These are phyloP conservation scores for Brassica balearica DNA, from an alignment of 441 rosid species.

Conservation along the genomic window DNA sequence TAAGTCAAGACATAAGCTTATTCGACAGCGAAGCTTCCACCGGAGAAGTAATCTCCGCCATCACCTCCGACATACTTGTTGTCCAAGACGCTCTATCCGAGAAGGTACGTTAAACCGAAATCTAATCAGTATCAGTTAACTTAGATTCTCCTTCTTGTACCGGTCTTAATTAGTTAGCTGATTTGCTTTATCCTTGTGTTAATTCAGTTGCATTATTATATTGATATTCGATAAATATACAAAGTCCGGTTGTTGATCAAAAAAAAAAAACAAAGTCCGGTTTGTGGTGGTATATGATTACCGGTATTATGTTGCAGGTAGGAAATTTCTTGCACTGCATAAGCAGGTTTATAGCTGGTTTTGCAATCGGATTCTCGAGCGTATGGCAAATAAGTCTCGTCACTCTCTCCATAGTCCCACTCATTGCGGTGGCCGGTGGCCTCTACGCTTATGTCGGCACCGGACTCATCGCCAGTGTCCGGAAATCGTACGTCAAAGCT, in stretches of 20 bases:
- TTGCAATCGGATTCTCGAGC: constrained; percentile 75
- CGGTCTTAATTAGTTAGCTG: too few species aligned
- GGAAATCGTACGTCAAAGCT: constrained; percentile 89
- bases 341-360: constrained; percentile 90
- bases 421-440: constrained; percentile 94
- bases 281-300: background rate
- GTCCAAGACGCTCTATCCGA: constrained; percentile 95
- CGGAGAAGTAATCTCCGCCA: constrained; percentile 84
- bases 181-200: too few species aligned
- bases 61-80: constrained; percentile 80
- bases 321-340: constrained; percentile 95
- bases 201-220: too few species aligned
- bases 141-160: rapidly evolving
- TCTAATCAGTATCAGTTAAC: rapidly evolving
- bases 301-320: constrained; percentile 54
- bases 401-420: constrained; percentile 88
- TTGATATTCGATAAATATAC: too few species aligned
- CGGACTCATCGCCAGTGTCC: constrained; percentile 76
- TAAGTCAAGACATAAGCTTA: constrained; percentile 83
- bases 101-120: constrained; percentile 71
- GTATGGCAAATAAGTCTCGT: constrained; percentile 98
- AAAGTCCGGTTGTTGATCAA: too few species aligned
- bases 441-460: constrained; percentile 81
- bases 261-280: too few species aligned
- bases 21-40: constrained; percentile 90